A percentile compares a stretch with the other conserved stretches of the same genome.
Evolutionary conservation across 768 basidiomycete species (phyloP).

Genomic region (Suillus discolor): DNA sequence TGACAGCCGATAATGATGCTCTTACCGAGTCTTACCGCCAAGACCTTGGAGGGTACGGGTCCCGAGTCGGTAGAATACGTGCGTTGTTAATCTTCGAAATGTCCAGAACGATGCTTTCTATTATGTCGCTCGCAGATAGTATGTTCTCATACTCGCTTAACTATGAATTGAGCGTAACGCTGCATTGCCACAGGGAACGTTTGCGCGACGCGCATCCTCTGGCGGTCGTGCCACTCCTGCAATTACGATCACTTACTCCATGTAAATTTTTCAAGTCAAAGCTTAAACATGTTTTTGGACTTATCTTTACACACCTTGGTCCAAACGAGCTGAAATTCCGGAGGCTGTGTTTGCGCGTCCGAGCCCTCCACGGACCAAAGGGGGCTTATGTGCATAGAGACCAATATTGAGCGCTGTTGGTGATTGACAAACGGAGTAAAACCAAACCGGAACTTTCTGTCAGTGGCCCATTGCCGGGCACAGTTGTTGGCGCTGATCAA

Average conservation of each 20-base stretch:
- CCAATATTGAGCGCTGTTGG: background rate
- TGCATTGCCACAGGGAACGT: background rate
- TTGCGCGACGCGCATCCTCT: background rate
- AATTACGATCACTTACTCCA: background rate
- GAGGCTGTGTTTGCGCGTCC: background rate
- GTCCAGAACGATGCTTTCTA: background rate
- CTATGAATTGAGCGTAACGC: background rate
- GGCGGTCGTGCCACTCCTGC: background rate
- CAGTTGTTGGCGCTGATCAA: background rate
- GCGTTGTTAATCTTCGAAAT: background rate
- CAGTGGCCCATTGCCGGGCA: background rate
- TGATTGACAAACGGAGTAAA: background rate
- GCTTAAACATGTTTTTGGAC: background rate
- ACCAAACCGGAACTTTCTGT: background rate
- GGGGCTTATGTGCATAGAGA: background rate
- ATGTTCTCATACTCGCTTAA: background rate
- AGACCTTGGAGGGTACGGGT: background rate
- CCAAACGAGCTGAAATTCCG: background rate
- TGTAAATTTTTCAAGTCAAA: background rate
- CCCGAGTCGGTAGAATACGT: background rate
- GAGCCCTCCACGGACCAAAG: background rate
- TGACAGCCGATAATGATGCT: background rate
- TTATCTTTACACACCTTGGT: background rate
- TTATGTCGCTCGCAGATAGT: background rate
- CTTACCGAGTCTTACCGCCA: background rate